Evolutionary conservation across 1,284 basidiomycete species (phyloP), one percentile per base, ranked within the genome.

Genomic region (Mycena sp.): DNA sequence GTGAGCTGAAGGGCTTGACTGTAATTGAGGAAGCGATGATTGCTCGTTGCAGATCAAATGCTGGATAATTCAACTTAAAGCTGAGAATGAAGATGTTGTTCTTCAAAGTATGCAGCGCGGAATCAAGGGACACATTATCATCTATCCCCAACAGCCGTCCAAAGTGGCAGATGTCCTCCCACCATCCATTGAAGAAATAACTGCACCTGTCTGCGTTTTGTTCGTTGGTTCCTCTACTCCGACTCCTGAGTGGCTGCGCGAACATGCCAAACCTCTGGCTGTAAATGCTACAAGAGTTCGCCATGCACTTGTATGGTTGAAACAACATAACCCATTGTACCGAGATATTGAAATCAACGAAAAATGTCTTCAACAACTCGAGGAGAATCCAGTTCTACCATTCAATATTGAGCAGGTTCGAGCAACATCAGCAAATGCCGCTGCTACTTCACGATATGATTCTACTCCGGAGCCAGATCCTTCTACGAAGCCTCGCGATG

Each of bases 61-160:
- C 29, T 74, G 67, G 41, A 72, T 76, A 35, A 45, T 76, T 12
- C 70, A 75, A 32, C 44, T 76, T 10, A 63, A 70, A 38, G 68
- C 69, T 17, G 49, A 51, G 30, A 56, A 65, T 52, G 29, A 67
- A 37, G 45, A 46, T 7, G 25, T 26, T 5, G 12, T 14, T 19
- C 11, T 65, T 6, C 52, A 59, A 12, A 58, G 35, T 61, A 48
- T 44, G 0, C 78, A 80, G 59, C 60, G 71, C 9, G 78, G 71
- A 7, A 23, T 78, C 10, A 70, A 69, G 60, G 79, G 79, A 0
- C 73, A 80, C 65, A 69, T 77, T 17, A 76, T 81, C n/a, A 68
- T 79, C 9, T 78, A 73, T 65, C 78, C 77, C 1, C 78, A 80
- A 58, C 51, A 65, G 7, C 72, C 77, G 3, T 67, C 67, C 0